Evolutionary conservation across 495 filamentous ascomycete species (phyloP).

Genomic region (Neurospora sp.): DNA sequence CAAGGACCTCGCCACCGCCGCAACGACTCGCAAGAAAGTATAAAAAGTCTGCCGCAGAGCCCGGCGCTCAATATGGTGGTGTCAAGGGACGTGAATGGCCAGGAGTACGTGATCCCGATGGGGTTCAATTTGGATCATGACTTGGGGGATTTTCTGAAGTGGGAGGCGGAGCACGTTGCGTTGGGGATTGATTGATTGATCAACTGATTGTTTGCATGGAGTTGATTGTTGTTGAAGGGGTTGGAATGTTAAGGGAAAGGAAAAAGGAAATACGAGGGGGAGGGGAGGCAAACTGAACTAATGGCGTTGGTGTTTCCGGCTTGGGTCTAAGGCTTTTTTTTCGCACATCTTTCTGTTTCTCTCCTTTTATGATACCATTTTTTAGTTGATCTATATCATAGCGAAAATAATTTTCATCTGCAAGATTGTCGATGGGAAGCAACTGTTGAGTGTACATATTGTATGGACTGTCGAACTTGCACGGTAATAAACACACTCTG

Average conservation of each 20-base stretch:
- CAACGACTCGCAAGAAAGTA: constrained; percentile 10
- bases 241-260: neutral
- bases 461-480: no score
- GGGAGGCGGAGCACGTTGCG: constrained; percentile 33
- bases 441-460: neutral
- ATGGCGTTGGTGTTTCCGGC: neutral
- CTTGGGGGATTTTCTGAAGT: constrained; percentile 39
- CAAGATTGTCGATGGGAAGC: neutral
- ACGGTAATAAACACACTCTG: neutral
- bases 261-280: neutral
- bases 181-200: neutral
- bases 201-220: neutral
- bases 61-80: constrained; percentile 40
- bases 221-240: no score
- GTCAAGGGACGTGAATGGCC: constrained; percentile 25
- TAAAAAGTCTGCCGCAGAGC: constrained; percentile 36
- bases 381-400: neutral
- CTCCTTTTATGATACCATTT: neutral
- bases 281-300: neutral
- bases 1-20: constrained; percentile 5
- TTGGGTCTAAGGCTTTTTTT: neutral
- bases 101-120: constrained; percentile 40
- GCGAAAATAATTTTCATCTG: neutral
- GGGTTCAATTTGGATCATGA: constrained; percentile 46
- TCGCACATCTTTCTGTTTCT: neutral